Conservation (phyloP, 495 filamentous ascomycete genomes). For the Penicillium paradoxum region DNA sequence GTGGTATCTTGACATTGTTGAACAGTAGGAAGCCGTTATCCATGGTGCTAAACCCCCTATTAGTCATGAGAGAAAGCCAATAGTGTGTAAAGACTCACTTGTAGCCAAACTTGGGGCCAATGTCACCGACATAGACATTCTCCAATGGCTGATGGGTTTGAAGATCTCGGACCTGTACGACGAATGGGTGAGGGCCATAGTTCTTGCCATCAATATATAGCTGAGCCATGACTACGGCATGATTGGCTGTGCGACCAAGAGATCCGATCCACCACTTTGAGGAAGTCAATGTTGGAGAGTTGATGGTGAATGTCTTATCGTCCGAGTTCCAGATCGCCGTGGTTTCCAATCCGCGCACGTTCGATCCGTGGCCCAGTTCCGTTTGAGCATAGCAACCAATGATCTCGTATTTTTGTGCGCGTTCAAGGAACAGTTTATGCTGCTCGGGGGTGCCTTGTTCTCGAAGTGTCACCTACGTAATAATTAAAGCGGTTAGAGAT, state of each 20-base stretch:
- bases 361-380: constrained; percentile 69
- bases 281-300: constrained; percentile 61
- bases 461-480: constrained; percentile 53
- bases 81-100: constrained; percentile 28
- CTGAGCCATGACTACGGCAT: constrained; percentile 73
- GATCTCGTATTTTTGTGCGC: constrained; percentile 57
- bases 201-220: constrained; percentile 57
- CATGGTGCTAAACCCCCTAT: constrained; percentile 48
- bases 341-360: constrained; percentile 69
- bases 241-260: constrained; percentile 65
- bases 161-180: constrained; percentile 67
- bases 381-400: constrained; percentile 77
- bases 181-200: constrained; percentile 69
- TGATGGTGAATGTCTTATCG: constrained; percentile 64
- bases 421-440: constrained; percentile 60
- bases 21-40: constrained; percentile 74
- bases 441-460: constrained; percentile 68
- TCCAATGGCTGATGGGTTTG: constrained; percentile 66
- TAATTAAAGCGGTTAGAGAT: constrained; percentile 3
- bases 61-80: neutral
- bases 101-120: constrained; percentile 71
- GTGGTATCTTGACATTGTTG: constrained; percentile 64
- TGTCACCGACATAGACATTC: constrained; percentile 66
- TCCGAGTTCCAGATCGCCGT: constrained; percentile 64
- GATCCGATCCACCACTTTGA: constrained; percentile 81